These are phyloP conservation scores for Pharnaceum exiguum DNA, from an alignment of 148 eudicot species.

Conservation along the genomic window DNA sequence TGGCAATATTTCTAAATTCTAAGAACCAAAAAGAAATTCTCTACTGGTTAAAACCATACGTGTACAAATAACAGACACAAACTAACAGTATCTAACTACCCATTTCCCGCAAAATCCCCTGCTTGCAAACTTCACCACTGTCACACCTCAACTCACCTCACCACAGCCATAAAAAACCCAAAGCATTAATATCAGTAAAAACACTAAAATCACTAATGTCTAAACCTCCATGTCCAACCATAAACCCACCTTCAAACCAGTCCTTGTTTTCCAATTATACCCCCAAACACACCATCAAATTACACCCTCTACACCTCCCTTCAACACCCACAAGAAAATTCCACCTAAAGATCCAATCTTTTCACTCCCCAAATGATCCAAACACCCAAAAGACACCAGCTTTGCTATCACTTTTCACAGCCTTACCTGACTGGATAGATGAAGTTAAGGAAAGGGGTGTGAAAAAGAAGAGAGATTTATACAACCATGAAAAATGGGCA, in stretches of 20 bases:
- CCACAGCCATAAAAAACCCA: conserved; percentile 14
- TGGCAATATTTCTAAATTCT: too few relatives aligned
- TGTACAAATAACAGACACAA: conserved; percentile 56
- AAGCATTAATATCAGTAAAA: too few relatives aligned
- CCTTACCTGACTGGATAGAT: conserved; percentile 86
- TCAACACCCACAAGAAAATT: conserved; percentile 30
- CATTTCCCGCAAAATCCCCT: neutral
- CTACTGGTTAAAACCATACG: conserved; percentile 22
- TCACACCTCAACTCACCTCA: conserved; percentile 5
- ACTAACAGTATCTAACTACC: conserved; percentile 43
- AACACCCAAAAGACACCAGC: conserved; percentile 21
- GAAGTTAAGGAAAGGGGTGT: conserved; percentile 63
- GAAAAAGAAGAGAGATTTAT: conserved; percentile 50
- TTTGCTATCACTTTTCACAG: conserved; percentile 39
- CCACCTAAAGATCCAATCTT: conserved; percentile 29
- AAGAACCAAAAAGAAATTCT: too few relatives aligned
- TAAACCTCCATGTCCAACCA: conserved; percentile 26
- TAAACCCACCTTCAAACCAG: conserved; percentile 37
- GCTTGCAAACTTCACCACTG: neutral
- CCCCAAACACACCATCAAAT: conserved; percentile 32
- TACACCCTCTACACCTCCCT: conserved; percentile 14
- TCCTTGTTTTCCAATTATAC: conserved; percentile 33
- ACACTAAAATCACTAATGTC: conserved; percentile 31
- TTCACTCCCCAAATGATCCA: conserved; percentile 29
- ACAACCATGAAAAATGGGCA: conserved; percentile 72